phyloP scores from a whole-genome alignment of 2,329 filamentous ascomycete genomes.

The Colletotrichum tabaci region DNA sequence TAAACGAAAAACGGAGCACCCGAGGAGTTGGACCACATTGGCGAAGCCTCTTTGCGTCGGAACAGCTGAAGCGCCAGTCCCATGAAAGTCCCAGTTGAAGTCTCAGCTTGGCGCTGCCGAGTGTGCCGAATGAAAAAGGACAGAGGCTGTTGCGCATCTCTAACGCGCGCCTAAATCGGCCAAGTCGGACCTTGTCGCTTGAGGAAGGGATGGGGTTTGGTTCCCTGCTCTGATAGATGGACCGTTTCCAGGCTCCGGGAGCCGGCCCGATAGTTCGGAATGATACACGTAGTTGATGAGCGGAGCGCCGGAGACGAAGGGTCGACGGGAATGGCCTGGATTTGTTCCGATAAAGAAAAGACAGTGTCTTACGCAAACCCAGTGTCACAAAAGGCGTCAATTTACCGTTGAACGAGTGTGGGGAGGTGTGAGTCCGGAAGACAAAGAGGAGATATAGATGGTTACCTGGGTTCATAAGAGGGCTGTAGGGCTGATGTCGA shows the following conservation, averaged over 20 bases:
- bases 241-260: no score
- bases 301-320: no score
- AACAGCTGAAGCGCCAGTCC: background rate
- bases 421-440: background rate
- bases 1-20: background rate
- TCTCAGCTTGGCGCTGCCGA: background rate
- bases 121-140: background rate
- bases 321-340: background rate
- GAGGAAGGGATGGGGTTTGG: background rate
- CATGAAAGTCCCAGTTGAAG: background rate
- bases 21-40: background rate
- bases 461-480: background rate
- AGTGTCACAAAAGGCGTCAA: background rate
- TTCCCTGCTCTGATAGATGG: background rate
- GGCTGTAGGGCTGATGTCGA: conserved; percentile 12
- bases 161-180: background rate
- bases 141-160: background rate
- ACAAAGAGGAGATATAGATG: background rate
- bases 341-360: no score
- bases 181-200: background rate
- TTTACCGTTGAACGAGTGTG: background rate
- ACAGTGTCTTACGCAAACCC: background rate
- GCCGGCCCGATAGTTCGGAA: no score
- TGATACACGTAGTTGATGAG: background rate
- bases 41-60: background rate